Evolutionary conservation across 805 yeast species (phyloP), one percentile per base, ranked within the genome.

Genomic region (Pichia cabralensis): DNA sequence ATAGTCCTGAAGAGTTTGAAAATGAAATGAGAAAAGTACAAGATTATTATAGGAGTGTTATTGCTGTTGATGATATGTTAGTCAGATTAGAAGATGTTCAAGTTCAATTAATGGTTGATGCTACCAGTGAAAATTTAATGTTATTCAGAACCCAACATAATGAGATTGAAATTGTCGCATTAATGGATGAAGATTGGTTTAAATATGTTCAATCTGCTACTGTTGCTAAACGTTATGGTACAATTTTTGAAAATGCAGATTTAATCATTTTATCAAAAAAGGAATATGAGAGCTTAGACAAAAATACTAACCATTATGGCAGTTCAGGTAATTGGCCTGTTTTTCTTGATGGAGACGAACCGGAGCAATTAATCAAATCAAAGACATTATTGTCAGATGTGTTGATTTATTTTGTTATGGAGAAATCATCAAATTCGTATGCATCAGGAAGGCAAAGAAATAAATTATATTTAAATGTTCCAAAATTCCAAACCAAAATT

Each of bases 41-140:
- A 6, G 53, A 58, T 1, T 59, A 55, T 3, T 52, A 58, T 2
- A 40, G 46, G 40, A 52, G 47, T 59, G 36, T 64, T 55, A 46
- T 39, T 12, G 50, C 64, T 4, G 62, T 55, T 27, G 73, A 76
- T 34, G 72, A 80, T 28, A 80, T 75, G 50, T 61, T 76, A 41
- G 65, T 88, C 21, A 76, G 76, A 39, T 62, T 89, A 28, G 61
- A 80, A 6, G 72, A 84, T 19, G 95, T 96, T 0, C 96, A 89
- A 53, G 72, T 86, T 30, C 96, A 88, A 51, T 47, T 80, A 18
- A 65, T 71, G 31, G 63, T 72, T 12, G 65, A 65, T 21, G 63
- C 64, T 35, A 66, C 68, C 18, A 67, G 63, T 3, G 74, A 72
- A 28, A 62, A 80, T 2, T 72, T 82, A 33, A 64, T 85, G 10